phyloP scores from a whole-genome alignment of 106 monocot species.

The Posidonia australis region DNA sequence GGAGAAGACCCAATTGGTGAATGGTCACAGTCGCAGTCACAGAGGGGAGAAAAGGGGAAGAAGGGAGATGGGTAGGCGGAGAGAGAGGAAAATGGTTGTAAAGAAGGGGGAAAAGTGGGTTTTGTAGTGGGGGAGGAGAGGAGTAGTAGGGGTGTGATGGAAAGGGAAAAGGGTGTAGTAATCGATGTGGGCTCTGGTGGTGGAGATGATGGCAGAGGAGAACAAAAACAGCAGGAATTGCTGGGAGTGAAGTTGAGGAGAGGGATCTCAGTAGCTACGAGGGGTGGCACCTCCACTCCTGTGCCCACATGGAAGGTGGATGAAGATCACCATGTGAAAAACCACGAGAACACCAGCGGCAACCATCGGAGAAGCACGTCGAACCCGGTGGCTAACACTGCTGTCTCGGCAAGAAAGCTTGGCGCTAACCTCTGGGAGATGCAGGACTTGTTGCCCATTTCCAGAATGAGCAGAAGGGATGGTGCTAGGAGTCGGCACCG shows the following conservation, averaged over 20 bases:
- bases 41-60: not conserved
- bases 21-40: not conserved
- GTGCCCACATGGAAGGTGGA: slow-evolving; percentile 55
- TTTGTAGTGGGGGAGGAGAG: slow-evolving; percentile 10
- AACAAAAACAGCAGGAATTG: slow-evolving; percentile 6
- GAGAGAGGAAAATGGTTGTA: not conserved
- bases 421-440: slow-evolving; percentile 63
- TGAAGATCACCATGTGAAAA: not conserved
- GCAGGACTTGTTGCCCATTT: slow-evolving; percentile 18
- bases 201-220: not conserved
- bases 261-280: slow-evolving; percentile 12
- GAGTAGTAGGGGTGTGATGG: not conserved
- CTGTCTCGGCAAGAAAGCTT: slow-evolving; percentile 45
- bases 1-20: not conserved
- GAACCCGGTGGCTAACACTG: not conserved
- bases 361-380: not conserved
- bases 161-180: slow-evolving; percentile 5
- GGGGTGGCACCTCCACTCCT: slow-evolving; percentile 38
- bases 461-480: not conserved
- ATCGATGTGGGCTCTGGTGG: not conserved
- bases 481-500: not conserved
- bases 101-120: not conserved
- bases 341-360: not conserved
- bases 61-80: not conserved
- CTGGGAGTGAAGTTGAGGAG: slow-evolving; percentile 33